A percentile compares a stretch with the other conserved stretches of the same genome.
Evolutionary conservation across 768 basidiomycete genomes (phyloP).

Genomic region (Amanita pallidorosea): DNA sequence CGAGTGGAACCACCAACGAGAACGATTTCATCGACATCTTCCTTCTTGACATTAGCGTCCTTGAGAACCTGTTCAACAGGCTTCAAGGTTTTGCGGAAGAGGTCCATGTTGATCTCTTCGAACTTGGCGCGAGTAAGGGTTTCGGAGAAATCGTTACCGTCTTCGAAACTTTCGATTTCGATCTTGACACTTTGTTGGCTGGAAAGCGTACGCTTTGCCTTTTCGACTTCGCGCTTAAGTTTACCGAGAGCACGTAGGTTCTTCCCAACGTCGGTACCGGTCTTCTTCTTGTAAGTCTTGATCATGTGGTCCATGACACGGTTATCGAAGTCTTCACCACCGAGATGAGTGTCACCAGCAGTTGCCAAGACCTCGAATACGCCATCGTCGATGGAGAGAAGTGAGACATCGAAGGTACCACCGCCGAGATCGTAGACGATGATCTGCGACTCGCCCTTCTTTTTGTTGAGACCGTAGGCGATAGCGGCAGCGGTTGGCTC

Average conservation of each 20-base stretch:
- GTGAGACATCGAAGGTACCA: constrained; percentile 98
- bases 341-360: constrained; percentile 90
- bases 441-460: constrained; percentile 87
- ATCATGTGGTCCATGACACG: constrained; percentile 83
- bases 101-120: constrained; percentile 96
- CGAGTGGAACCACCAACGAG: constrained; percentile 97
- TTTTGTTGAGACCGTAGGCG: constrained; percentile 97
- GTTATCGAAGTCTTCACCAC: constrained; percentile 96
- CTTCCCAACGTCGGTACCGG: constrained; percentile 68
- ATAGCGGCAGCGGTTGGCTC: constrained; percentile 96
- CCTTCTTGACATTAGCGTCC: constrained; percentile 98
- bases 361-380: constrained; percentile 87
- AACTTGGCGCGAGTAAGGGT: constrained; percentile 97
- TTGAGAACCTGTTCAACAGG: constrained; percentile 98
- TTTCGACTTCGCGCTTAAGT: constrained; percentile 89
- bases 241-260: constrained; percentile 84
- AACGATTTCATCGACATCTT: constrained; percentile 87
- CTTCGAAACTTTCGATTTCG: constrained; percentile 94
- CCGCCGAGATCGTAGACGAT: constrained; percentile 98
- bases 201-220: constrained; percentile 89
- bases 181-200: constrained; percentile 84
- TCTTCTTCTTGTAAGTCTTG: constrained; percentile 89
- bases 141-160: constrained; percentile 96
- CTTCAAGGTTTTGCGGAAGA: constrained; percentile 99
- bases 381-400: constrained; percentile 89